Conservation (phyloP, 345 rosid species). For the Salix arbutifolia region DNA sequence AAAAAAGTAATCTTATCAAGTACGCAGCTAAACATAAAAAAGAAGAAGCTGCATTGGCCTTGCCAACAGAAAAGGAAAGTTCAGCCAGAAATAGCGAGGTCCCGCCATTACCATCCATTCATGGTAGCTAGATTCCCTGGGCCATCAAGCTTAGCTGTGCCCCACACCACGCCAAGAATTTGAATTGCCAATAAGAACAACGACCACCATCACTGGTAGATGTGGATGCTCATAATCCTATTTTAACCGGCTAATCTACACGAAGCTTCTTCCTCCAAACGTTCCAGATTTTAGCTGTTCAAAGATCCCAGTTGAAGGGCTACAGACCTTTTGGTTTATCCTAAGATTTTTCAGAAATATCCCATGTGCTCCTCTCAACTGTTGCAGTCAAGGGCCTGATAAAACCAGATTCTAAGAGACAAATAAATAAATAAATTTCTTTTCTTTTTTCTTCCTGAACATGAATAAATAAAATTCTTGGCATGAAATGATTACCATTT, state of each 20-base stretch:
- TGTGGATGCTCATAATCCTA: not conserved
- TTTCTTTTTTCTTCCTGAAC: too few relatives aligned
- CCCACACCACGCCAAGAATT: not conserved
- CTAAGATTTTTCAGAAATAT: not conserved
- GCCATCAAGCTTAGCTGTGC: not conserved
- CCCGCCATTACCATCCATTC: not conserved
- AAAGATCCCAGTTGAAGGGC: not conserved
- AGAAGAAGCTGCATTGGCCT: not conserved
- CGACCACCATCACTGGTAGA: not conserved
- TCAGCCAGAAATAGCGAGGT: not conserved
- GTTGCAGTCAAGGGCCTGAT: slow-evolving; percentile 12
- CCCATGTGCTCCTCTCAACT: slow-evolving; percentile 16
- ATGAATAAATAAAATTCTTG: not conserved
- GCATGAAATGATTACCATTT: not conserved
- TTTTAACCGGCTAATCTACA: not conserved
- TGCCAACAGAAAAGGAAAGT: not conserved
- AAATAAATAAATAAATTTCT: not conserved
- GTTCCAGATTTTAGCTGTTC: not conserved
- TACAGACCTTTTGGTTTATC: slow-evolving; percentile 4
- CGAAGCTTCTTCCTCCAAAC: not conserved
- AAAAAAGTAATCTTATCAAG: not conserved
- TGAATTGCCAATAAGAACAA: not conserved
- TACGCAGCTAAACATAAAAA: not conserved
- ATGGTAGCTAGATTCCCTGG: not conserved
- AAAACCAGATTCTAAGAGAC: not conserved